phyloP scores from a whole-genome alignment of 2,329 filamentous ascomycete species.

The Diplocarpon mali region DNA sequence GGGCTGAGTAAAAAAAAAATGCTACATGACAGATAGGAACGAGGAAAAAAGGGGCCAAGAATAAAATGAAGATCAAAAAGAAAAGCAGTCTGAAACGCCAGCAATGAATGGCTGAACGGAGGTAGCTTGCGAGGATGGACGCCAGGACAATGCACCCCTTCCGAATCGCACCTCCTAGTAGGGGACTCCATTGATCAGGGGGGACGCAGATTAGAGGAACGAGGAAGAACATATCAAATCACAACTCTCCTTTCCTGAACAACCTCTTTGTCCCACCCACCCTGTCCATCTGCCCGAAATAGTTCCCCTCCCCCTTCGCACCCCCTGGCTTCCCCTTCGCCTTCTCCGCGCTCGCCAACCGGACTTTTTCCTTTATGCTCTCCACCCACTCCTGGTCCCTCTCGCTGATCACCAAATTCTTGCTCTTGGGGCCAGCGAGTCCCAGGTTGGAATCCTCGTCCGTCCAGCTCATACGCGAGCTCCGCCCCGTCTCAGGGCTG shows the following conservation, averaged over 20 bases:
- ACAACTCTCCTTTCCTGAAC: constrained; percentile 31
- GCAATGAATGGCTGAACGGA: too few species aligned
- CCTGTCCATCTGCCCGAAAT: constrained; percentile 60
- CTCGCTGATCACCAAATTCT: constrained; percentile 54
- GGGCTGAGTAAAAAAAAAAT: too few species aligned
- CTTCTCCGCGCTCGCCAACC: constrained; percentile 54
- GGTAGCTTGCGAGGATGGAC: too few species aligned
- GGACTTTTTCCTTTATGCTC: constrained; percentile 70
- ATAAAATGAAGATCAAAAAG: too few species aligned
- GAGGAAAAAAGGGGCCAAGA: too few species aligned
- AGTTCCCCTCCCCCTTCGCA: constrained; percentile 33
- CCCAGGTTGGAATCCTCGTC: constrained; percentile 50
- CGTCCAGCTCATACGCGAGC: constrained; percentile 42
- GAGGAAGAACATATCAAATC: not conserved
- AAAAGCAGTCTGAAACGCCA: too few species aligned
- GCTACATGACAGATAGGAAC: too few species aligned
- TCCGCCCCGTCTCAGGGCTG: constrained; percentile 6
- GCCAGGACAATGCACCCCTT: too few species aligned
- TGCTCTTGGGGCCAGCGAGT: constrained; percentile 58
- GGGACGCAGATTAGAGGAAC: too few species aligned
- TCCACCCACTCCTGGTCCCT: constrained; percentile 74
- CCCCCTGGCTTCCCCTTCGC: constrained; percentile 27
- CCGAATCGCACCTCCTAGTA: too few species aligned
- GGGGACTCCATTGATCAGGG: too few species aligned
- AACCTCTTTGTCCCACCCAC: constrained; percentile 63